Percentiles rank a stretch among this genome's conserved stretches.
Evolutionary conservation across 2,329 filamentous ascomycete genomes (phyloP).

Genomic region (Alternaria postmessia): DNA sequence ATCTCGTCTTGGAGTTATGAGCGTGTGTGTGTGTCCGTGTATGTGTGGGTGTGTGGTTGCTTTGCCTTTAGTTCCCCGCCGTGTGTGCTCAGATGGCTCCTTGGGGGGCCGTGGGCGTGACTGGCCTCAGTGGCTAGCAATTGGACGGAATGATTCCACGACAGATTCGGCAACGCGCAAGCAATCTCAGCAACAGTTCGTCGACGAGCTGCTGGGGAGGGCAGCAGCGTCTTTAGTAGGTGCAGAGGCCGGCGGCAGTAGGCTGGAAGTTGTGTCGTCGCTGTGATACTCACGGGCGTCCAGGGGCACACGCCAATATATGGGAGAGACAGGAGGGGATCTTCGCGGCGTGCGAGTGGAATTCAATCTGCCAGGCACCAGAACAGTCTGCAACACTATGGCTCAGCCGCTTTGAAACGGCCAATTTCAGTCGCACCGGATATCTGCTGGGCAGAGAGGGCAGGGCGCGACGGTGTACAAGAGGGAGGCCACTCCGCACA

Average conservation of each 20-base stretch:
- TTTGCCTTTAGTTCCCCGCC: slow-evolving; percentile 18
- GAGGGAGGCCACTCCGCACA: slow-evolving; percentile 41
- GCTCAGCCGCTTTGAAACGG: slow-evolving; percentile 49
- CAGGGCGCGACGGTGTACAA: slow-evolving; percentile 43
- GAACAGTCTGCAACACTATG: slow-evolving; percentile 50
- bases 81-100: slow-evolving; percentile 16
- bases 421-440: slow-evolving; percentile 48
- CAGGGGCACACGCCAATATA: slow-evolving; percentile 52
- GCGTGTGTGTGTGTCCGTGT: slow-evolving; percentile 7
- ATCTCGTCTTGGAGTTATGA: slow-evolving; percentile 22
- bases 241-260: slow-evolving; percentile 43
- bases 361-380: slow-evolving; percentile 51
- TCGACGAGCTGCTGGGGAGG: slow-evolving; percentile 47
- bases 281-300: slow-evolving; percentile 46
- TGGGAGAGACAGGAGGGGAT: slow-evolving; percentile 46
- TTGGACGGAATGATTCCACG: slow-evolving; percentile 45
- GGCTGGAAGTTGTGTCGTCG: slow-evolving; percentile 49
- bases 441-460: slow-evolving; percentile 41
- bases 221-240: slow-evolving; percentile 49
- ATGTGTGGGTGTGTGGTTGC: slow-evolving; percentile 12
- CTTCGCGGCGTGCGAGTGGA: slow-evolving; percentile 43
- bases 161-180: slow-evolving; percentile 44
- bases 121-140: slow-evolving; percentile 32
- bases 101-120: slow-evolving; percentile 33
- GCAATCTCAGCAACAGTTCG: slow-evolving; percentile 35